Evolutionary conservation across 257 asterid species (phyloP).

Genomic region (Hygrophila difformis): DNA sequence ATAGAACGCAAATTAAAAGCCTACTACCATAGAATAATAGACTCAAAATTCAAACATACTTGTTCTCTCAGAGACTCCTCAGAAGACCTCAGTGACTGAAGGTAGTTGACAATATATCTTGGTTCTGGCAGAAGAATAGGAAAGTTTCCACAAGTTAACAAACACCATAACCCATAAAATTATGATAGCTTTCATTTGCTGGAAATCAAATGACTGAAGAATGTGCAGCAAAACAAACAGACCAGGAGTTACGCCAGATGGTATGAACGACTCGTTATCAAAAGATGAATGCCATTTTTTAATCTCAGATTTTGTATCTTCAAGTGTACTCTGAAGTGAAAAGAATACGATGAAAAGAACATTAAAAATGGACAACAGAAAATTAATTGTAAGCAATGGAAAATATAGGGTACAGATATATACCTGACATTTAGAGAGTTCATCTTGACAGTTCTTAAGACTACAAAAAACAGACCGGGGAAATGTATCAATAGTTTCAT

Average conservation of each 20-base stretch:
- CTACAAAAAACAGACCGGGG: conserved; percentile 35
- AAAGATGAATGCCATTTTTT: conserved; percentile 91
- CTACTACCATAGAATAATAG: background rate
- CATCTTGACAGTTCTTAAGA: conserved; percentile 74
- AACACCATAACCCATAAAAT: background rate
- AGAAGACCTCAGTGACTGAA: conserved; percentile 75
- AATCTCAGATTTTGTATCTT: conserved; percentile 78
- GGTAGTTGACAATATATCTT: conserved; percentile 48
- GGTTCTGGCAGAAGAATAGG: conserved; percentile 36
- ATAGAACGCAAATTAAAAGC: conserved; percentile 8
- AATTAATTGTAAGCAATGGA: too few species aligned
- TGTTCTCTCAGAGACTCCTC: conserved; percentile 93
- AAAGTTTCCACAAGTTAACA: background rate
- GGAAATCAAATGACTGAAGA: conserved; percentile 6
- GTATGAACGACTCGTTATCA: conserved; percentile 63
- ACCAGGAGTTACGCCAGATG: conserved; percentile 75
- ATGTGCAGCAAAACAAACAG: conserved; percentile 13
- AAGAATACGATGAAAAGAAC: conserved; percentile 12
- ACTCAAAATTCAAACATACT: conserved; percentile 29
- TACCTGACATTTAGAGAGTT: conserved; percentile 77
- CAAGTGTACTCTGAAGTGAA: conserved; percentile 55
- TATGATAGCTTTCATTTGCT: too few species aligned
- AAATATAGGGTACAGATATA: background rate
- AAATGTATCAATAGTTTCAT: conserved; percentile 10
- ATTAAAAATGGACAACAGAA: too few species aligned